Evolutionary conservation across 768 basidiomycete genomes (phyloP), one percentile per base, ranked within the genome.

Genomic region (Tephrocybe sp.): DNA sequence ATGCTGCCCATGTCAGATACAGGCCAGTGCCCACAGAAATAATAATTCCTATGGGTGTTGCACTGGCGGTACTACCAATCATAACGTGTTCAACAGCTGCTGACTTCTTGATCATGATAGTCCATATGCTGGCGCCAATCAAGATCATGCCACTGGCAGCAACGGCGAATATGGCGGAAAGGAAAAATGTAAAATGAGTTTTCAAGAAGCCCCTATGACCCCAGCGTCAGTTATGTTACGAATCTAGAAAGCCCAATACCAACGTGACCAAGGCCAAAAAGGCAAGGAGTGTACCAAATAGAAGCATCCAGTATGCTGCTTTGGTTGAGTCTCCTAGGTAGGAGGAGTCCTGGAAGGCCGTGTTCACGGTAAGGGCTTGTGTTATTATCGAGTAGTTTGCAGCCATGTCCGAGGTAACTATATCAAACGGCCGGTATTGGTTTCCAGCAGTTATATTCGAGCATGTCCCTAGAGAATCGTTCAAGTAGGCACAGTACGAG

Each of bases 41-140:
- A 11, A 70, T 63, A 38, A 92, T 86, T 34, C 87, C 89, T 31
- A 89, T 63, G 3, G 76, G 66, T 16, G 76, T 61, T 30, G 68
- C 65, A 44, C 62, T 59, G 32, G 60, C 55, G 22, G 68, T 61
- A 36, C 62, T 61, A 2, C 69, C 69, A 43, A 84, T 66, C 30
- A 76, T 55, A 52, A 80, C 57, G 22, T 68, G 61, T 60, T 90
- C 90, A 54, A 92, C 71, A 13, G 69, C 68, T 60, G 83, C 72
- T 0, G 78, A 71, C 60, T 84, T 85, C 57, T 83, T 78, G 45
- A 92, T 74, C 45, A 89, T 73, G 39, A 82, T 77, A 4, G 90
- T 90, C 90, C 90, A 92, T 52, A 91, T 82, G 39, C 80, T 76
- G 13, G 83, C 83, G 20, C 81, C 87, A 36, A 85, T 80, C 43